Evolutionary conservation across 2,329 filamentous ascomycete genomes (phyloP).

Genomic region (Ascochyta clinopodiicola): DNA sequence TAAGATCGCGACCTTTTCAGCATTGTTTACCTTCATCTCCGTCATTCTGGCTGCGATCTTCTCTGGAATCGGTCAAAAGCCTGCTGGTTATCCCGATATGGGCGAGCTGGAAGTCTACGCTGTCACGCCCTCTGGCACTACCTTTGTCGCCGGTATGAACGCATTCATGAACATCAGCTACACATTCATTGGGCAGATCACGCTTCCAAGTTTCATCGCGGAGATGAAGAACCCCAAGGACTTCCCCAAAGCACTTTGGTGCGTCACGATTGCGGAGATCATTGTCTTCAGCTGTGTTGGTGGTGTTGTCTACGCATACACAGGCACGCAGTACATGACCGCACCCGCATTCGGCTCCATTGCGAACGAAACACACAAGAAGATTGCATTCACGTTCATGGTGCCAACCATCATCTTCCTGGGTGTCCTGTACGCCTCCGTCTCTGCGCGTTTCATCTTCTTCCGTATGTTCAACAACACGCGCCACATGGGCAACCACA

Average conservation of each 20-base stretch:
- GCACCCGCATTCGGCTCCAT: constrained; percentile 87
- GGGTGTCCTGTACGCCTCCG: constrained; percentile 87
- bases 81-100: constrained; percentile 63
- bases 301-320: constrained; percentile 82
- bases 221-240: constrained; percentile 85
- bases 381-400: constrained; percentile 93
- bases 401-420: constrained; percentile 92
- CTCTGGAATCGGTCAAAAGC: constrained; percentile 75
- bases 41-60: constrained; percentile 86
- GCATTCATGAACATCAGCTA: constrained; percentile 96
- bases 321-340: constrained; percentile 87
- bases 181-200: constrained; percentile 95
- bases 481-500: constrained; percentile 81
- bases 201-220: constrained; percentile 90
- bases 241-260: constrained; percentile 92
- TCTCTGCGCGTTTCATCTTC: constrained; percentile 89
- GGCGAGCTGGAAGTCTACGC: constrained; percentile 74
- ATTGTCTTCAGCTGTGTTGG: constrained; percentile 86
- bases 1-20: constrained; percentile 78
- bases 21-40: constrained; percentile 87
- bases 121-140: constrained; percentile 72
- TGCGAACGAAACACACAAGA: constrained; percentile 76
- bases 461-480: constrained; percentile 85
- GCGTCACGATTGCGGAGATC: constrained; percentile 86
- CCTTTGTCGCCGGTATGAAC: constrained; percentile 81